Percentiles rank a stretch among this genome's conserved stretches.
Evolutionary conservation across 139 green algal species (phyloP).

Genomic region (Nannochloris sp.): DNA sequence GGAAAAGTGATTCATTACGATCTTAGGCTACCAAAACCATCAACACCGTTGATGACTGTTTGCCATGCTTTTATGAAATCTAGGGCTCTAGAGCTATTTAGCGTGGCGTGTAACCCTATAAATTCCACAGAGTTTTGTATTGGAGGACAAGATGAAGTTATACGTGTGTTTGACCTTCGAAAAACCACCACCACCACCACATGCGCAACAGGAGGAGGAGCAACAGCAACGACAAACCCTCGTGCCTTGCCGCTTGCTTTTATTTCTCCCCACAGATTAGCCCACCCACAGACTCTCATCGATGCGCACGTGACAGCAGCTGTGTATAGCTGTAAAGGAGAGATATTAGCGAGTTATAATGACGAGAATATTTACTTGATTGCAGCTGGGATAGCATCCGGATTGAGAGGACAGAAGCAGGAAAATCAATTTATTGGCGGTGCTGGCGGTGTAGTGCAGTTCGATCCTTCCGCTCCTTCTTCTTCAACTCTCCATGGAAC

Average conservation of each 20-base stretch:
- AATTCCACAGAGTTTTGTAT: constrained; percentile 37
- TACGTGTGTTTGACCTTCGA: constrained; percentile 26
- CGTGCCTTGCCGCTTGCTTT: no score
- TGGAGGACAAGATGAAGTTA: constrained; percentile 33
- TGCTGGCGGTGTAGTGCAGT: no score
- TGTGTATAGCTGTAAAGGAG: constrained; percentile 13
- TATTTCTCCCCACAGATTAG: no score
- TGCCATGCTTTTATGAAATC: no score
- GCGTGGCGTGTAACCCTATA: constrained; percentile 36
- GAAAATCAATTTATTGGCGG: no score
- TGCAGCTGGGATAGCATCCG: no score
- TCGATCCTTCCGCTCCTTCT: no score
- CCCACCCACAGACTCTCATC: not conserved
- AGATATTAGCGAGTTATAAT: constrained; percentile 35
- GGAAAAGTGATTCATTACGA: constrained; percentile 38
- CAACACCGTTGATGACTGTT: not conserved
- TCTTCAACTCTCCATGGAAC: no score
- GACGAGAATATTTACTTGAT: constrained; percentile 33
- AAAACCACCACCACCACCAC: not conserved
- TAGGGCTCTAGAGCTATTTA: constrained; percentile 11
- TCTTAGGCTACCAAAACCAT: constrained; percentile 14
- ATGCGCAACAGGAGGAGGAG: not conserved
- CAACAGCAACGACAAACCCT: no score
- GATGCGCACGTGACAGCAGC: constrained; percentile 25
- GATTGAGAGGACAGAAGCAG: no score